Evolutionary conservation across 176 grass and related monocot species (phyloP).

Genomic region (Rhynchospora tenuis): DNA sequence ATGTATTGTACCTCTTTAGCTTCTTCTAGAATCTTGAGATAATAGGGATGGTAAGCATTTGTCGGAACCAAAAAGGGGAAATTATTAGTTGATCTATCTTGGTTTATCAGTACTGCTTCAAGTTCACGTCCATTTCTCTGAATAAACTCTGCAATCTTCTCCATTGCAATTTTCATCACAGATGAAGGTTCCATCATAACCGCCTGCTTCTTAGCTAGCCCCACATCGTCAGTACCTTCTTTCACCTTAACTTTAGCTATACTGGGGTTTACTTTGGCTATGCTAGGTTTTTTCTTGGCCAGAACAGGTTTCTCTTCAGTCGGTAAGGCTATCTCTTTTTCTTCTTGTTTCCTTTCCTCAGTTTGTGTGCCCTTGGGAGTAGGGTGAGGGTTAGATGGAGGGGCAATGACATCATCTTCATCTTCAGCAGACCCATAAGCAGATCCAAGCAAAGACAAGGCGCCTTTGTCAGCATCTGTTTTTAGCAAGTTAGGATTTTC

Average conservation of each 20-base stretch:
- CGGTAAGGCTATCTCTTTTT: slow-evolving; percentile 19
- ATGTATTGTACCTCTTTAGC: slow-evolving; percentile 54
- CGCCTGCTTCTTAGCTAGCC: not conserved
- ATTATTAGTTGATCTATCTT: slow-evolving; percentile 65
- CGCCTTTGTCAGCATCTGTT: slow-evolving; percentile 31
- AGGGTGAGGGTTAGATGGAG: not conserved
- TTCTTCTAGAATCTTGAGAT: slow-evolving; percentile 72
- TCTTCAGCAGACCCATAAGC: slow-evolving; percentile 77
- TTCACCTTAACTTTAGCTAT: slow-evolving; percentile 44
- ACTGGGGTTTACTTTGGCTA: slow-evolving; percentile 20
- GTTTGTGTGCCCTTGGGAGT: slow-evolving; percentile 32
- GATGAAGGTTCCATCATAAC: slow-evolving; percentile 79
- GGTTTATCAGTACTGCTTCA: slow-evolving; percentile 77
- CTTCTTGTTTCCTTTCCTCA: slow-evolving; percentile 25
- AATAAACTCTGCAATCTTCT: slow-evolving; percentile 96
- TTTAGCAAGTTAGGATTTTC: slow-evolving; percentile 66
- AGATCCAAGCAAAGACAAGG: slow-evolving; percentile 88
- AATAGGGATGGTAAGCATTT: slow-evolving; percentile 82
- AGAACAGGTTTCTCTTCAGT: slow-evolving; percentile 47
- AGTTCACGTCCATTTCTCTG: slow-evolving; percentile 84
- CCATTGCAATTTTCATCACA: slow-evolving; percentile 67
- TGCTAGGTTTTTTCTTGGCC: slow-evolving; percentile 56
- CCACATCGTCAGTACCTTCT: not conserved
- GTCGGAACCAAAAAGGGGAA: slow-evolving; percentile 83
- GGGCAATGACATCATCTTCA: slow-evolving; percentile 32